Conservation (phyloP, 2,329 filamentous ascomycete species). For the Fusarium mundagurra region DNA sequence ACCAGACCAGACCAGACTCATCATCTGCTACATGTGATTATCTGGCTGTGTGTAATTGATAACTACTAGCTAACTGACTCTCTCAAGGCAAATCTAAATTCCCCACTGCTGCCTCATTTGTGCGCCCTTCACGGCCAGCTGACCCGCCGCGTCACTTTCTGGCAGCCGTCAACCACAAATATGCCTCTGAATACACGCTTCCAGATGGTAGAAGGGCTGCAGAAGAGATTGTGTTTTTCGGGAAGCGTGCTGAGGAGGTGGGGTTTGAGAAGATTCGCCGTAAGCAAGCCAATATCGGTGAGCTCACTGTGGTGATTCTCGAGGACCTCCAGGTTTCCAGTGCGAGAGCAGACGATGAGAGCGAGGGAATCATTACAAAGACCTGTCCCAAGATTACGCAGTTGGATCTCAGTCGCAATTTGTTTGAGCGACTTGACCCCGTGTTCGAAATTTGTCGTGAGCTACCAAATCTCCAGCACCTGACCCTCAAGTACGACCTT, state of each 20-base stretch:
- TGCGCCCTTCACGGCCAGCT: slow-evolving; percentile 77
- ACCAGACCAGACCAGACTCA: not conserved
- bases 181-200: slow-evolving; percentile 68
- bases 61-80: not conserved
- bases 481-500: slow-evolving; percentile 76
- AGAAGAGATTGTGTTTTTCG: slow-evolving; percentile 73
- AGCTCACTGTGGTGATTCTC: slow-evolving; percentile 83
- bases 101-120: slow-evolving; percentile 83
- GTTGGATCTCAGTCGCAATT: slow-evolving; percentile 85
- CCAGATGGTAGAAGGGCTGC: slow-evolving; percentile 50
- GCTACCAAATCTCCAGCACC: slow-evolving; percentile 70
- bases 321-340: slow-evolving; percentile 75
- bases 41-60: not conserved
- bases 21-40: not conserved
- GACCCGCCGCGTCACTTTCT: slow-evolving; percentile 79
- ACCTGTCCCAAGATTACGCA: slow-evolving; percentile 76
- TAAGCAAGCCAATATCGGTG: slow-evolving; percentile 79
- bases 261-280: slow-evolving; percentile 93
- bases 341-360: slow-evolving; percentile 46
- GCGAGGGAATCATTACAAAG: slow-evolving; percentile 53
- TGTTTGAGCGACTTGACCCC: slow-evolving; percentile 74
- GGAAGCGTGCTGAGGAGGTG: slow-evolving; percentile 89
- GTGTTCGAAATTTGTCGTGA: slow-evolving; percentile 77
- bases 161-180: slow-evolving; percentile 83
- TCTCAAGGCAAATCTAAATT: slow-evolving; percentile 66